Evolutionary conservation across 352 stramenopile species (phyloP), one percentile per base, ranked within the genome.

Genomic region (Pythium dissimile): DNA sequence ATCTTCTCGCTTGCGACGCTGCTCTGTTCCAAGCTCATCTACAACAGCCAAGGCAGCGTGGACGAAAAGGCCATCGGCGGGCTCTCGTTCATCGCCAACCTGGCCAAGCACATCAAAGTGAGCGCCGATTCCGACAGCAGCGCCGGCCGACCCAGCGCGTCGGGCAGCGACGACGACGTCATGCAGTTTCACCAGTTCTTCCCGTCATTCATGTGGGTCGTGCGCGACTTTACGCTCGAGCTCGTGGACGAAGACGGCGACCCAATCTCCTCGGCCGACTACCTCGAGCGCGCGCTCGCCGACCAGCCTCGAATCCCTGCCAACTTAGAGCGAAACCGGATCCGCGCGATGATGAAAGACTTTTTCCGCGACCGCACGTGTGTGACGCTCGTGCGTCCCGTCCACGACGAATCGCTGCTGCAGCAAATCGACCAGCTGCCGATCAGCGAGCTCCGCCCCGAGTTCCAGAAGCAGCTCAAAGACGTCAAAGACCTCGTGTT

Each of bases 1-100:
- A 94, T 96, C 62, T 96, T 96, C 64, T 88, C 82, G 46, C 65
- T 96, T 46, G 81, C 85, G 27, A 88, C 79, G 52, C 64, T 96
- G 42, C 75, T 96, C 20, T 93, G 80, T 64, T 94, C 81, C 42
- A 90, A 88, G 53, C 71, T 96, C 37, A 85, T 96, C 49, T 96
- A 94, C 71, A 96, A 96, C 63, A 90, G 80, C 52, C 81, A 89
- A 52, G 84, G 83, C 10, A 90, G 72, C 27, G 82, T 96, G 42
- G 85, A 95, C 53, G 84, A 93, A 54, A 91, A 90, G 54, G 85
- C 87, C 15, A 94, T 96, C 45, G 67, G 74, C 38, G 82, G 79
- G 3, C 66, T 96, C 4, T 90, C 80, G 24, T 94, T 96, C 66
- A 92, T 96, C 54, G 85, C 82, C 9, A 94, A 95, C 62, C 62